Base-by-base conservation (phyloP, 78 protist genomes). In the Bodo saltans region DNA sequence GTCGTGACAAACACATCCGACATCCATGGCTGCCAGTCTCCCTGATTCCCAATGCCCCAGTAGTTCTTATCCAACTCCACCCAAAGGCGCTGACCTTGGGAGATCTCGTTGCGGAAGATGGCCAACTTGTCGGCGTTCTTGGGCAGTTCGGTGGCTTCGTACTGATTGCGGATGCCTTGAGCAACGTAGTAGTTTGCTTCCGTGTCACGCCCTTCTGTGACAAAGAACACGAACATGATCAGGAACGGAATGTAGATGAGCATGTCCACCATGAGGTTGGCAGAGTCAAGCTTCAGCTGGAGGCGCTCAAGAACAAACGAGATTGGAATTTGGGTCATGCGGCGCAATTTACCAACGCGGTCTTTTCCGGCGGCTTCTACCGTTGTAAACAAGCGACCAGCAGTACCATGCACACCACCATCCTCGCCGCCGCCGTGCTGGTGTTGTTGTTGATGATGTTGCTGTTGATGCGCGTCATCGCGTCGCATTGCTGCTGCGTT, bases 211-310 rank as follows among this genome's bases (percentile, higher is more conserved):
- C 84, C 84, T 4, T 3, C 30, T 28, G 3, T 4, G 68, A 79
- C 30, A 72, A 68, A 79, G 53, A 68, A 52, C 42, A 79, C 42
- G 52, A 79, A 79, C 39, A 79, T 23, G 68, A 79, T 39, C 34
- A 79, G 74, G 72, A 79, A 79, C n/a, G 84, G 84, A 2, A 79
- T 37, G 74, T 52, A 79, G 37, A 79, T 12, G 70, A 79, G 17
- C 30, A 79, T 23, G 40, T 79, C 84, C 34, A 76, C 8, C 41
- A 3, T 8, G 35, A 76, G 81, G 34, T 4, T 28, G 30, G 67
- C 4, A 35, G 81, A 76, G 69, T 76, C 60, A 17, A 47, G n/a
- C n/a, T 17, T 47, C 8, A 23, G 60, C 60, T 17, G 60, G 17
- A 47, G 8, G 60, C 60, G 60, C n/a, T 17, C 60, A 17, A 47